Percentiles rank a stretch among this genome's conserved stretches.
These are phyloP conservation scores for Hapsidospora chrysogenum DNA, from an alignment of 495 filamentous ascomycete species.

Conservation along the genomic window DNA sequence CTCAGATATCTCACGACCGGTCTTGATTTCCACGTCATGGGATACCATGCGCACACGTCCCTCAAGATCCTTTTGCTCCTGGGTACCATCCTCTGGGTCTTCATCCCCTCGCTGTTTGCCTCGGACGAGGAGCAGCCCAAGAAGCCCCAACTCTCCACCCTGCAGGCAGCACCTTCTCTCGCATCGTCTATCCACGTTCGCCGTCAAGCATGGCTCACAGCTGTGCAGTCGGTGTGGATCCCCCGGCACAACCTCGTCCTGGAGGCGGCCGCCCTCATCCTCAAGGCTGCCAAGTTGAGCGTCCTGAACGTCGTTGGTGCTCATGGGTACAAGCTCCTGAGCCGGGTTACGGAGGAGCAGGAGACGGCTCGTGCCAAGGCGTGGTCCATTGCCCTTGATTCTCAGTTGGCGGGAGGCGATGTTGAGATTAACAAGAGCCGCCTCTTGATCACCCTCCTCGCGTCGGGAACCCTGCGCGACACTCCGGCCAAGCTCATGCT, in stretches of 20 bases:
- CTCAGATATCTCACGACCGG: conserved; percentile 24
- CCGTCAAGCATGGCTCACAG: conserved; percentile 83
- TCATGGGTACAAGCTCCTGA: conserved; percentile 56
- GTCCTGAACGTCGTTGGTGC: conserved; percentile 64
- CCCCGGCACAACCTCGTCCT: conserved; percentile 72
- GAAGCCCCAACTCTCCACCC: conserved; percentile 18
- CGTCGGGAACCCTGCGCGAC: conserved; percentile 71
- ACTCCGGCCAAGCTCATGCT: conserved; percentile 80
- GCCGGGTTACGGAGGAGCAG: conserved; percentile 68
- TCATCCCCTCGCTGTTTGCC: conserved; percentile 50
- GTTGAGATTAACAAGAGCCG: conserved; percentile 76
- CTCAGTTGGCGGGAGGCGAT: conserved; percentile 88
- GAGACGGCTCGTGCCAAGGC: conserved; percentile 79
- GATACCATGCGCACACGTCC: conserved; percentile 26
- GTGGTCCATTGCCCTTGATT: conserved; percentile 89
- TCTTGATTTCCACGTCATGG: conserved; percentile 26
- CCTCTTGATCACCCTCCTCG: conserved; percentile 72
- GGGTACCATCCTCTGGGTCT: conserved; percentile 48
- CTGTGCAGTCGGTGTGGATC: conserved; percentile 89
- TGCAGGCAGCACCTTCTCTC: conserved; percentile 44
- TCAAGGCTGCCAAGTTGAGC: conserved; percentile 68
- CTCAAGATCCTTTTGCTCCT: conserved; percentile 48
- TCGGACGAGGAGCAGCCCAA: conserved; percentile 20
- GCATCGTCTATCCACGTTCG: conserved; percentile 76
- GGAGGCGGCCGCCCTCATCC: conserved; percentile 62